phyloP scores from a whole-genome alignment of 306 rosid genomes.

The Vigna hirtella region DNA sequence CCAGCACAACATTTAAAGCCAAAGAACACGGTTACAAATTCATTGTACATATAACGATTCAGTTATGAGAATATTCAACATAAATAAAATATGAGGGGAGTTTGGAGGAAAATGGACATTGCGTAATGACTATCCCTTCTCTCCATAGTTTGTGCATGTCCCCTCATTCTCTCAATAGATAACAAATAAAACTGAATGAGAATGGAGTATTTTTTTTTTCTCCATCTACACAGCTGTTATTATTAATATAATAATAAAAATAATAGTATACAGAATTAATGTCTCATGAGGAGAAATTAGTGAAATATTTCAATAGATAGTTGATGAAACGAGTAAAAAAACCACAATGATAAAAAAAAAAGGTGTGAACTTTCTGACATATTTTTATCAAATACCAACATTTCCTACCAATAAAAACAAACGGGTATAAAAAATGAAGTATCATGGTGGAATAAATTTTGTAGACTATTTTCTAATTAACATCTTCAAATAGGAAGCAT shows the following conservation, averaged over 20 bases:
- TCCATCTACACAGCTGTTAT: neutral
- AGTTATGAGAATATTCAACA: neutral
- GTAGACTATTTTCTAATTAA: neutral
- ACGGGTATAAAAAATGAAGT: neutral
- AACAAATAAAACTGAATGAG: neutral
- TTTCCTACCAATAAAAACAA: conserved; percentile 2
- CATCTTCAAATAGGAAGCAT: conserved; percentile 2
- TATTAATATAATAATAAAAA: neutral
- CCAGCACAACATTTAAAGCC: conserved; percentile 17
- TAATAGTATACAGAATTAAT: neutral
- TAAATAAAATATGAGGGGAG: neutral
- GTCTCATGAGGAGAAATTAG: neutral
- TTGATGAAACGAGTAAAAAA: conserved; percentile 13
- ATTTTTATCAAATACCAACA: neutral
- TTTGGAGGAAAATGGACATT: conserved; percentile 1
- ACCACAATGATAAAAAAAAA: neutral
- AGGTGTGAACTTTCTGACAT: neutral
- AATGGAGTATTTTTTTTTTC: neutral
- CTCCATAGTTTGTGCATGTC: conserved; percentile 11
- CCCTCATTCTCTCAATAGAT: neutral
- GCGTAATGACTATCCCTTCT: neutral
- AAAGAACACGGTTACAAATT: conserved; percentile 11
- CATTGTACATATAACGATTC: neutral
- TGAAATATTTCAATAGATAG: neutral
- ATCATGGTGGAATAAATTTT: neutral